These are phyloP conservation scores for Candida sp. DNA, from an alignment of 1,139 yeast genomes.

Conservation along the genomic window DNA sequence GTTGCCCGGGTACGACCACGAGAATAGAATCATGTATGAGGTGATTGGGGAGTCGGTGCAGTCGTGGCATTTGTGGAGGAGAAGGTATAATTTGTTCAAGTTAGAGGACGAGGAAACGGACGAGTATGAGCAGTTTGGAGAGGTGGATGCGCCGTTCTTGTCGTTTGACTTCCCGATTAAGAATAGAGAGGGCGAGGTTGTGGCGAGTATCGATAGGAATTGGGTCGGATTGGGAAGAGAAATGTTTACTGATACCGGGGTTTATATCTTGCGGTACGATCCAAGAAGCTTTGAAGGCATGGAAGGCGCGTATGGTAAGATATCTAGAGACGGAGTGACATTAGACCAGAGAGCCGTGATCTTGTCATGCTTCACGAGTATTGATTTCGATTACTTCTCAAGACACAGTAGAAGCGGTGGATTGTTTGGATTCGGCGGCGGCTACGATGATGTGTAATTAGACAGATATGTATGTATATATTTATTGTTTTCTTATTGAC, in stretches of 20 bases:
- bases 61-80: slow-evolving; percentile 94
- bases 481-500: slow-evolving; percentile 8
- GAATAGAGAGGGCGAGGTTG: slow-evolving; percentile 58
- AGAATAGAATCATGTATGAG: slow-evolving; percentile 46
- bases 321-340: slow-evolving; percentile 27
- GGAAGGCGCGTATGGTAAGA: slow-evolving; percentile 22
- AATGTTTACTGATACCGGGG: slow-evolving; percentile 93
- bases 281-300: slow-evolving; percentile 61
- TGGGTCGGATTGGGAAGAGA: slow-evolving; percentile 97
- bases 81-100: slow-evolving; percentile 80
- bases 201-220: slow-evolving; percentile 85
- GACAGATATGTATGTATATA: neutral
- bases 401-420: slow-evolving; percentile 73
- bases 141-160: slow-evolving; percentile 84
- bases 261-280: slow-evolving; percentile 85
- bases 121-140: slow-evolving; percentile 75
- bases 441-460: slow-evolving; percentile 20
- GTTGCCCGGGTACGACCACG: slow-evolving; percentile 55
- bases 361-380: slow-evolving; percentile 86
- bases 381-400: slow-evolving; percentile 95
- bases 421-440: slow-evolving; percentile 38
- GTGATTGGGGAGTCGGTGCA: slow-evolving; percentile 86
- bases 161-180: slow-evolving; percentile 85
- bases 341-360: slow-evolving; percentile 86
- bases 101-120: slow-evolving; percentile 48